These are phyloP conservation scores for Ceratocystis destructans DNA, from an alignment of 2,329 filamentous ascomycete genomes.

Conservation along the genomic window DNA sequence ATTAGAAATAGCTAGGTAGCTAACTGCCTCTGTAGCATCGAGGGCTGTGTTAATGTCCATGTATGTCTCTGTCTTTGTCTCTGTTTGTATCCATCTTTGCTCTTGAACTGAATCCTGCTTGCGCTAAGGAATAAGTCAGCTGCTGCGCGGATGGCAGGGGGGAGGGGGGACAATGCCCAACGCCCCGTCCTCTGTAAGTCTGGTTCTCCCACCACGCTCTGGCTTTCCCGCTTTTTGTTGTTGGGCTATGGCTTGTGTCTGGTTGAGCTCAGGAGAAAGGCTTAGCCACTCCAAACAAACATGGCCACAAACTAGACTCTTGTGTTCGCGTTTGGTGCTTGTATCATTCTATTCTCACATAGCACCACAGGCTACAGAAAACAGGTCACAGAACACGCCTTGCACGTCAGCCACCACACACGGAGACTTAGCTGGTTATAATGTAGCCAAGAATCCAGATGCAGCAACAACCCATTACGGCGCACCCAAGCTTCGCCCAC, in stretches of 20 bases:
- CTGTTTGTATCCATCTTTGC: too few species aligned
- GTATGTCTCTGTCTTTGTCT: too few species aligned
- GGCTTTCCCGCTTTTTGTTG: too few species aligned
- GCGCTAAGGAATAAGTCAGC: too few species aligned
- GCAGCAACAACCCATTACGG: neutral
- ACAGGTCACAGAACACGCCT: neutral
- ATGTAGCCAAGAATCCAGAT: neutral
- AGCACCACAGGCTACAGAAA: neutral
- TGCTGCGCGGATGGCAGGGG: too few species aligned
- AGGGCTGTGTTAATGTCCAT: too few species aligned
- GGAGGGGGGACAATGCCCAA: too few species aligned
- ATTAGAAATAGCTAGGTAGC: too few species aligned
- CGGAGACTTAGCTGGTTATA: neutral
- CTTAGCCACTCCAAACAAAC: neutral
- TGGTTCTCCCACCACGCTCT: too few species aligned
- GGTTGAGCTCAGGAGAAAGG: neutral
- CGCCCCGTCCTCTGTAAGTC: too few species aligned
- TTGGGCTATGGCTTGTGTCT: neutral
- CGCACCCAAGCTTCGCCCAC: neutral
- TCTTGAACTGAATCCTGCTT: too few species aligned
- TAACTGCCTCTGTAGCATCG: too few species aligned
- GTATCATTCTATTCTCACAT: neutral
- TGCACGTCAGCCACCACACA: neutral
- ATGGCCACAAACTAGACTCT: neutral
- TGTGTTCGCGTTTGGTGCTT: neutral